phyloP scores from a whole-genome alignment of 2,329 filamentous ascomycete genomes.

The Fusarium oxysporum region DNA sequence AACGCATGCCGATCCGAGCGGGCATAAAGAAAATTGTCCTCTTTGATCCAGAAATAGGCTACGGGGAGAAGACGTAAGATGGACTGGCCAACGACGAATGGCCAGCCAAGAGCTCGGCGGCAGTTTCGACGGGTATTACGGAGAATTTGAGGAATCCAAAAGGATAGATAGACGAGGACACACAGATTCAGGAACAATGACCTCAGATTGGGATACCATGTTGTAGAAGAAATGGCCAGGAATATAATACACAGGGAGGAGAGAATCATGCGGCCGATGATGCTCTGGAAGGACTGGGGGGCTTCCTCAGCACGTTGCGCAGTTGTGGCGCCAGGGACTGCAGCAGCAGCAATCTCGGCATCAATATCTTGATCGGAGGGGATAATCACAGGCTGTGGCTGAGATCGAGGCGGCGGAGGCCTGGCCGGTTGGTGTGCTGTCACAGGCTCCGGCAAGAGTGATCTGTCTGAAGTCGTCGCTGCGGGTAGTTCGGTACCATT shows the following conservation, averaged over 20 bases:
- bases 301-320: constrained; percentile 45
- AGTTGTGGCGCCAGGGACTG: constrained; percentile 47
- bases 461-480: constrained; percentile 43
- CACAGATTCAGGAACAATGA: constrained; percentile 71
- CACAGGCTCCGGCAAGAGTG: constrained; percentile 56
- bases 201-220: constrained; percentile 69
- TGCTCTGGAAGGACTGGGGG: constrained; percentile 62
- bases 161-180: constrained; percentile 82
- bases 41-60: constrained; percentile 83
- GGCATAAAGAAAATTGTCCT: constrained; percentile 84
- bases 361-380: constrained; percentile 74
- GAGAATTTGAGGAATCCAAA: constrained; percentile 93
- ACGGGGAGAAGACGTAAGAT: constrained; percentile 82
- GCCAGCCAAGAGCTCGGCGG: constrained; percentile 89
- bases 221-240: constrained; percentile 68
- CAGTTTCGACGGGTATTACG: constrained; percentile 93
- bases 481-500: constrained; percentile 38
- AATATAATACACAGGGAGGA: constrained; percentile 67
- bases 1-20: constrained; percentile 75
- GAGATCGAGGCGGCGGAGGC: constrained; percentile 31
- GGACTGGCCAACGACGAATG: constrained; percentile 88
- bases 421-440: constrained; percentile 48
- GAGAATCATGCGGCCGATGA: constrained; percentile 69
- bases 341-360: constrained; percentile 65
- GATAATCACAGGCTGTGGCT: constrained; percentile 64